Base-by-base conservation (phyloP, 2,329 filamentous ascomycete genomes). In the Diplocarpon mali region DNA sequence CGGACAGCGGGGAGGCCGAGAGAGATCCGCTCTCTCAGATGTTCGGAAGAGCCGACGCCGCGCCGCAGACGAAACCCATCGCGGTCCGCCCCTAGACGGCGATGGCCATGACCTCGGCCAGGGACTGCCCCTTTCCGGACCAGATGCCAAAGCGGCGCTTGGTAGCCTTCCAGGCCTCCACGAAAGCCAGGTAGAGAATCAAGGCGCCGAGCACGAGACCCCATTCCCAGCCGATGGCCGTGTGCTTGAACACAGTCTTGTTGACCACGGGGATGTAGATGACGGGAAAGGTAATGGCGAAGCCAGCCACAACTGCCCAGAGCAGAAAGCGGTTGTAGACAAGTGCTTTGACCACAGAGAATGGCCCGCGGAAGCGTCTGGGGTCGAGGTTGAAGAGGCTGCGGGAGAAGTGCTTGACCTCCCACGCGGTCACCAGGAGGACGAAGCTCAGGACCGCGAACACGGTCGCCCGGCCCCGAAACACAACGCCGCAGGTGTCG, bases 161-260 rank as follows among this genome's bases (percentile, higher is more conserved):
- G 12, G 67, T 64, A 44, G 73, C 80, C 65, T 86, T 86, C 80
- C 81, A 87, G 0, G 57, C 54, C 65, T 87, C 83, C 2, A 85
- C 69, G 8, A 83, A 71, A 0, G 63, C 63, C 39, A 85, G 67
- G 62, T 85, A 87, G 8, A 74, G 59, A 1, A 72, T 61, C 0
- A 80, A 69, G 29, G 69, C 73, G 14, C 75, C 69, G 37, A 73
- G 67, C 0, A 86, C 80, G 2, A 86, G 68, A 1, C 72, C 79
- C 83, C 81, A 87, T 57, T 86, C 81, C 79, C 80, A 85, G 2
- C 67, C 70, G 45, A 86, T 79, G 1, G 72, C 75, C 35, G 69
- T 69, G 59, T 86, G 82, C 63, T 83, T 80, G 65, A 85, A 85
- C 2, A 85, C 80, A 2, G 66, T 63, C 1, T 67, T 69, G 59